Percentiles rank a stretch among this genome's conserved stretches.
Conservation (phyloP, 2,329 filamentous ascomycete species). For the Coniosporium tulheliwenetii region DNA sequence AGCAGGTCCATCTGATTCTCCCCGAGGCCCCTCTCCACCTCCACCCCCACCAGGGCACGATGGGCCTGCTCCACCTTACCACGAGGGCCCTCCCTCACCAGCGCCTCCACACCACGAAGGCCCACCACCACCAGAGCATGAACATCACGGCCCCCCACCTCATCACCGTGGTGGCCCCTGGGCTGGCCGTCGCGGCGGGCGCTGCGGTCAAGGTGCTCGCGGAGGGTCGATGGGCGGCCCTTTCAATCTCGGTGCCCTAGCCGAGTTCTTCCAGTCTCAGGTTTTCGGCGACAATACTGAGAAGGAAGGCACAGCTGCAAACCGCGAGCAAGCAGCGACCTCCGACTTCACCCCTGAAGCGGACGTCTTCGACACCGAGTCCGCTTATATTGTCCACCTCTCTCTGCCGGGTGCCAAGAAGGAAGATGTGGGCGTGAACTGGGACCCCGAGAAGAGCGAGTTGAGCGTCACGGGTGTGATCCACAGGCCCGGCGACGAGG, state of each 20-base stretch:
- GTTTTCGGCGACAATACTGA: constrained; percentile 17
- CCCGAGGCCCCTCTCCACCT: background rate
- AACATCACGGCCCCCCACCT: constrained; percentile 5
- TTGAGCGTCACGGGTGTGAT: constrained; percentile 58
- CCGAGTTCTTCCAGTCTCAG: constrained; percentile 16
- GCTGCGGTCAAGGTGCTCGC: constrained; percentile 5
- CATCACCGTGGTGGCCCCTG: constrained; percentile 5
- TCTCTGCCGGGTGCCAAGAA: constrained; percentile 68
- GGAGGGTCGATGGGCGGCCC: constrained; percentile 3
- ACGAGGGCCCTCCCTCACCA: constrained; percentile 3
- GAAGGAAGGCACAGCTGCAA: background rate
- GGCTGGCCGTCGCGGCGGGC: constrained; percentile 13
- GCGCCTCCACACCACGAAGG: constrained; percentile 2
- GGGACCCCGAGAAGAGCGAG: constrained; percentile 51
- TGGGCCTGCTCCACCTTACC: constrained; percentile 2
- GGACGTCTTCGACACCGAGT: constrained; percentile 58
- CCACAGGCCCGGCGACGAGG: constrained; percentile 54
- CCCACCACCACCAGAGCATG: constrained; percentile 4
- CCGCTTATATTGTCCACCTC: constrained; percentile 51
- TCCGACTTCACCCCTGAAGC: constrained; percentile 46
- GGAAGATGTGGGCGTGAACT: constrained; percentile 62
- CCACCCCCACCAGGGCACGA: constrained; percentile 1
- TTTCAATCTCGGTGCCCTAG: constrained; percentile 14
- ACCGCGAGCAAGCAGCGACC: constrained; percentile 4
- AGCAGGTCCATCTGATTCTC: background rate